Base-by-base conservation (phyloP, 75 land plant species). In the Pinus tabuliformis region DNA sequence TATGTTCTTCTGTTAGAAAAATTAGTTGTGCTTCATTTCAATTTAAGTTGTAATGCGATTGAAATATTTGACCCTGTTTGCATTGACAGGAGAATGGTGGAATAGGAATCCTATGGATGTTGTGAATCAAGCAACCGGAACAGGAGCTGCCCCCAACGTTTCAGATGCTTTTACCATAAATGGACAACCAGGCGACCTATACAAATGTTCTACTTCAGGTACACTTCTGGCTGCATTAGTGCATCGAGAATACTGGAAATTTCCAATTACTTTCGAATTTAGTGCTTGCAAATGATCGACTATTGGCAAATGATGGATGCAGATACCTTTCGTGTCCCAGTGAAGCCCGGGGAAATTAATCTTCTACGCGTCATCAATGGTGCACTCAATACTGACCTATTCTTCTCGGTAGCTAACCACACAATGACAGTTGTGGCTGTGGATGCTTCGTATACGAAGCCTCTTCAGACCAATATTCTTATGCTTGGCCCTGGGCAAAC, bases 1-100 rank as follows among this genome's bases (percentile, higher is more conserved):
- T 52, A 83, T 88, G 3, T 88, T 88, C 62, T 74, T 80, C 2
- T 18, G 59, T 58, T 85, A 79, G 24, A 59, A 85, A 36, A 33
- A 75, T 26, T 88, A 88, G 70, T 78, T 79, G 20, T 76, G 78
- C 60, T 58, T 88, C 7, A 66, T 88, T 72, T 74, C 83, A 14
- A 83, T 88, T 88, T 70, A 30, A 62, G 24, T 71, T 5, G 2
- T 37, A 0, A 26, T 26, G 26, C 26, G 26, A 26, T 26, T 26
- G 0, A 26, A 26, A 26, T 26, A 26, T 37, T 37, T 37, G 39
- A 37, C 5, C 39, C 22, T 21, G 14, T 13, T 62, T 8, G 0
- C 8, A 30, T 56, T 59, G 71, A 74, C 81, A 90, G 98, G 90
- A 7, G 98, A 95, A 76, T 95, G 98, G 98, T 95, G 95, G 95